Evolutionary conservation across 306 rosid genomes (phyloP), one percentile per base, ranked within the genome.

Genomic region (Lotus japonicus): DNA sequence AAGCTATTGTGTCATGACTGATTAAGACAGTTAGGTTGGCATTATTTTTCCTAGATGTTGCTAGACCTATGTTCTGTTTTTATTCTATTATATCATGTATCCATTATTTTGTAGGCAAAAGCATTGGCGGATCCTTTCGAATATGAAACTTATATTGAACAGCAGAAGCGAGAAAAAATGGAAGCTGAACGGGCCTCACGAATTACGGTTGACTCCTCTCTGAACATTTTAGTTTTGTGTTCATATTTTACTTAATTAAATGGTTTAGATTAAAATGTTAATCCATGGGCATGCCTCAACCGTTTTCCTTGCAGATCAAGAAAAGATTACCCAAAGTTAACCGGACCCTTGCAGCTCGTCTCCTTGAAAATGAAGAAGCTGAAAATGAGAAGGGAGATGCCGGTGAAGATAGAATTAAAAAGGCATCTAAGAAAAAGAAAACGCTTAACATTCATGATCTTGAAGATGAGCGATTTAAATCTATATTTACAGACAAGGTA

Each of bases 271-370:
- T 53, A 42, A 35, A 62, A 60, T 44, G 33, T 55, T 62, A 66
- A 76, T 76, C 52, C 33, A 43, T 60, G 70, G 31, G 21, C 15
- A 33, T 61, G 67, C 80, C 69, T 69, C 54, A 68, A 73, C 68
- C 53, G 16, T 74, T 43, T 57, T 64, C 75, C 59, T 50, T 84
- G 77, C 85, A 94, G 98, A 77, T 85, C 28, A 86, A 75, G 83
- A 88, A 72, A 79, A 90, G 84, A 78, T 59, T 94, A 61, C 98
- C 98, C 71, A 88, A 86, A 71, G 87, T 90, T 56, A 94, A 94
- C 66, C 83, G 87, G 70, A 54, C 38, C 21, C 84, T 88, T 38
- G 98, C 96, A 46, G 79, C 80, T 64, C 88, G 82, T 61, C 85
- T 92, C 54, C 76, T 84, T 16, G 86, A 83, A 64, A 58, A 49